Conservation (phyloP, 805 yeast genomes). For the Pachysolen tannophilus region DNA sequence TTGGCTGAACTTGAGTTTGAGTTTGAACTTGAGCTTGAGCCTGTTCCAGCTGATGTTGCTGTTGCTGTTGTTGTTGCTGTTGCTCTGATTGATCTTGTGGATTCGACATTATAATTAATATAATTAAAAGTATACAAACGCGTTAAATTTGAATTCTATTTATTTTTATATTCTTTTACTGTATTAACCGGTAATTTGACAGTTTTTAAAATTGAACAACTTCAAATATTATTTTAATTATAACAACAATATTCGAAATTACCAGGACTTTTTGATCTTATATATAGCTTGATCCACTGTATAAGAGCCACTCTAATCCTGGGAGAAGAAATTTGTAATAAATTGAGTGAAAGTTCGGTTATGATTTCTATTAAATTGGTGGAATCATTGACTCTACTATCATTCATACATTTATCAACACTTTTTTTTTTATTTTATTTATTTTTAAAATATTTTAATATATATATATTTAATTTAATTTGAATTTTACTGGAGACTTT, state of each 20-base stretch:
- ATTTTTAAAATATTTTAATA: background rate
- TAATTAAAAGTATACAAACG: background rate
- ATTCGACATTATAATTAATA: background rate
- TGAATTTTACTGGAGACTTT: no score
- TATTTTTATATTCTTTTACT: background rate
- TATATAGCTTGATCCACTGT: background rate
- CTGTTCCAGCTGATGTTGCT: background rate
- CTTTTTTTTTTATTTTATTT: background rate
- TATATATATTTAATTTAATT: no score
- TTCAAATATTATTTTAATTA: no score
- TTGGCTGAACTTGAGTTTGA: background rate
- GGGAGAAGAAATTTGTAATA: constrained; percentile 1
- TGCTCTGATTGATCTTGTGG: background rate
- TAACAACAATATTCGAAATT: no score
- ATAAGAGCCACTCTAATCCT: constrained; percentile 7
- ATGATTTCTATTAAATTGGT: background rate
- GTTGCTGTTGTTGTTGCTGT: background rate
- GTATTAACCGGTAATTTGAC: background rate
- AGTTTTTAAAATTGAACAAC: no score
- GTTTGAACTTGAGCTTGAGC: background rate
- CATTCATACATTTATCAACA: background rate
- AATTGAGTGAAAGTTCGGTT: constrained; percentile 1
- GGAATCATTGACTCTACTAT: constrained; percentile 6
- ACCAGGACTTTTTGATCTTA: constrained; percentile 9
- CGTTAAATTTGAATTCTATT: background rate